phyloP scores from a whole-genome alignment of 768 basidiomycete species.

The Suillus subaureus region DNA sequence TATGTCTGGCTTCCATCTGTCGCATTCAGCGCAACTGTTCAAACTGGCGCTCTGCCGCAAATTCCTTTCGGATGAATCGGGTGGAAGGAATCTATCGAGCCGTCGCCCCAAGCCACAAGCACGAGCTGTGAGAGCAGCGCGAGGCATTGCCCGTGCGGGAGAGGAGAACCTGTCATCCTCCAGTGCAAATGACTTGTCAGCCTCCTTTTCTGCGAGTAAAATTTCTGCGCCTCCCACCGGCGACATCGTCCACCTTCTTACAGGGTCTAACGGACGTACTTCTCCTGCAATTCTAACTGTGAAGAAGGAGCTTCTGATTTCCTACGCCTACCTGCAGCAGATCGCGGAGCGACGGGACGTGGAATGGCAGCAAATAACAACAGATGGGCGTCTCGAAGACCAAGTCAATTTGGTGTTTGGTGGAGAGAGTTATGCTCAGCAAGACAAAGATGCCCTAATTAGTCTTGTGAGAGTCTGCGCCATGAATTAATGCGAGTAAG shows the following conservation, averaged over 20 bases:
- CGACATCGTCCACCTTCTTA: constrained; percentile 28
- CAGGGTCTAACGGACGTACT: constrained; percentile 23
- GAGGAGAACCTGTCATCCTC: neutral
- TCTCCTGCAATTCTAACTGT: constrained; percentile 21
- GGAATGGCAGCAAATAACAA: constrained; percentile 35
- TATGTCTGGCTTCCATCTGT: constrained; percentile 39
- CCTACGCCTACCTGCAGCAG: constrained; percentile 40
- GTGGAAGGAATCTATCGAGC: constrained; percentile 16
- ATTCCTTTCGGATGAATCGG: constrained; percentile 32
- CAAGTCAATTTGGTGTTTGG: constrained; percentile 32
- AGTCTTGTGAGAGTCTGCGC: constrained; percentile 6
- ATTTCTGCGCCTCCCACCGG: constrained; percentile 17
- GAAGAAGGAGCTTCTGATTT: constrained; percentile 43
- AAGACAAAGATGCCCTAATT: constrained; percentile 4
- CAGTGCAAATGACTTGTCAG: constrained; percentile 10
- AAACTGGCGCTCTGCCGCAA: constrained; percentile 47
- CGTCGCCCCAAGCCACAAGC: constrained; percentile 39
- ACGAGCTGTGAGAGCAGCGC: constrained; percentile 24
- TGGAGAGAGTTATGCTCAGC: constrained; percentile 8
- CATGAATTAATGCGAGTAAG: constrained; percentile 12
- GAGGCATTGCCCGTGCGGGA: neutral
- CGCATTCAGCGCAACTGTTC: constrained; percentile 39
- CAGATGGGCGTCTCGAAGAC: constrained; percentile 25
- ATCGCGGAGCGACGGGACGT: constrained; percentile 30
- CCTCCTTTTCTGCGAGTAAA: constrained; percentile 29